phyloP scores from a whole-genome alignment of 441 rosid species.

The Pelargonium australe region DNA sequence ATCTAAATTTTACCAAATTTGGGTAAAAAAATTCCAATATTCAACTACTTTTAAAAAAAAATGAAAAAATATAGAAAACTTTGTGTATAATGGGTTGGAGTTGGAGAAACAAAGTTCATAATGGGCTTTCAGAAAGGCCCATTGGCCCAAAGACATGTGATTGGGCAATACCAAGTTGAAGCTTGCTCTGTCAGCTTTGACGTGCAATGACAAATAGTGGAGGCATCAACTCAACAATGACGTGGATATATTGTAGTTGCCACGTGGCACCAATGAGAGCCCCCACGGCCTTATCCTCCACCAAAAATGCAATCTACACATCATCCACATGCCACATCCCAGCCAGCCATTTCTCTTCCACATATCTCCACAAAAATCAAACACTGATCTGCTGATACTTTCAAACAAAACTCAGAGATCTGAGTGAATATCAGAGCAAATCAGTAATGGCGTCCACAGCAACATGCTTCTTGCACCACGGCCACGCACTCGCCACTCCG shows the following conservation, averaged over 20 bases:
- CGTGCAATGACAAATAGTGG: no score
- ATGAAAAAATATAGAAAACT: no score
- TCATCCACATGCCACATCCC: conserved; percentile 19
- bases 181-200: no score
- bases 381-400: background rate
- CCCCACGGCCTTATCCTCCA: conserved; percentile 46
- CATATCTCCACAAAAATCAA: conserved; percentile 7
- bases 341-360: conserved; percentile 25
- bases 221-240: no score
- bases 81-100: no score
- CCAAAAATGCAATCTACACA: conserved; percentile 31
- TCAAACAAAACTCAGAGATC: background rate
- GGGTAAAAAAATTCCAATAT: no score
- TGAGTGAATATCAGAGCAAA: background rate
- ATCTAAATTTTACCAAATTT: no score
- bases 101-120: no score
- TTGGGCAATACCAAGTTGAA: background rate
- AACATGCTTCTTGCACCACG: conserved; percentile 69
- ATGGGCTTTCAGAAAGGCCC: no score
- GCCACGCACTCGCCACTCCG: conserved; percentile 34
- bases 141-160: background rate
- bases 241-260: background rate
- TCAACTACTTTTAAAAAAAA: no score
- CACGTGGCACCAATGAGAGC: conserved; percentile 38
- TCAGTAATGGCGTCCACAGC: conserved; percentile 66